A percentile compares a stretch with the other conserved stretches of the same genome.
These are phyloP conservation scores for Fusarium sp. DNA, from an alignment of 2,329 filamentous ascomycete genomes.

Conservation along the genomic window DNA sequence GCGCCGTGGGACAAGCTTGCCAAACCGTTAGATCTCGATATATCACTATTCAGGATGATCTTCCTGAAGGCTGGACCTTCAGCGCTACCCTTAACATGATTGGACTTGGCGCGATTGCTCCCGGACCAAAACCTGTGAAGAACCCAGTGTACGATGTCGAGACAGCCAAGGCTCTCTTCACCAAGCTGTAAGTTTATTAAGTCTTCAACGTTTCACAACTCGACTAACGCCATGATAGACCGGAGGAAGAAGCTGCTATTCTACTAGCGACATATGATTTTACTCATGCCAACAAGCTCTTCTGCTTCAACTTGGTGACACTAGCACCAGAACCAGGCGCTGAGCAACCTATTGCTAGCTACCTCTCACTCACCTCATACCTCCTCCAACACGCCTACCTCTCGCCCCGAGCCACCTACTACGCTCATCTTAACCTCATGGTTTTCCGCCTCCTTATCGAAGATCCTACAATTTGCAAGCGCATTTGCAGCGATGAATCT, in stretches of 20 bases:
- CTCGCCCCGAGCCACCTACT: constrained; percentile 79
- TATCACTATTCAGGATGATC: constrained; percentile 86
- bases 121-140: constrained; percentile 72
- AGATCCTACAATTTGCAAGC: constrained; percentile 83
- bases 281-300: constrained; percentile 92
- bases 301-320: constrained; percentile 85
- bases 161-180: constrained; percentile 84
- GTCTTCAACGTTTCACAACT: accelerated
- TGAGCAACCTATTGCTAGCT: constrained; percentile 81
- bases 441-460: constrained; percentile 88
- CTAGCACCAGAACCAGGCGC: constrained; percentile 68
- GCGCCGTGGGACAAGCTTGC: constrained; percentile 79
- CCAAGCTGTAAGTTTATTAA: constrained; percentile 72
- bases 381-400: constrained; percentile 93
- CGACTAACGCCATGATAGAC: constrained; percentile 61
- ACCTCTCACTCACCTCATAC: constrained; percentile 91
- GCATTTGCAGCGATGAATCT: constrained; percentile 82
- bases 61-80: constrained; percentile 89
- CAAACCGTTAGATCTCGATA: constrained; percentile 77
- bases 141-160: constrained; percentile 74
- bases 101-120: constrained; percentile 80
- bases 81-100: constrained; percentile 84
- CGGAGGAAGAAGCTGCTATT: constrained; percentile 80
- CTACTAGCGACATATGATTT: constrained; percentile 93
- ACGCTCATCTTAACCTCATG: constrained; percentile 86